These are phyloP conservation scores for Candida sakaeoensis DNA, from an alignment of 805 yeast genomes.

Conservation along the genomic window DNA sequence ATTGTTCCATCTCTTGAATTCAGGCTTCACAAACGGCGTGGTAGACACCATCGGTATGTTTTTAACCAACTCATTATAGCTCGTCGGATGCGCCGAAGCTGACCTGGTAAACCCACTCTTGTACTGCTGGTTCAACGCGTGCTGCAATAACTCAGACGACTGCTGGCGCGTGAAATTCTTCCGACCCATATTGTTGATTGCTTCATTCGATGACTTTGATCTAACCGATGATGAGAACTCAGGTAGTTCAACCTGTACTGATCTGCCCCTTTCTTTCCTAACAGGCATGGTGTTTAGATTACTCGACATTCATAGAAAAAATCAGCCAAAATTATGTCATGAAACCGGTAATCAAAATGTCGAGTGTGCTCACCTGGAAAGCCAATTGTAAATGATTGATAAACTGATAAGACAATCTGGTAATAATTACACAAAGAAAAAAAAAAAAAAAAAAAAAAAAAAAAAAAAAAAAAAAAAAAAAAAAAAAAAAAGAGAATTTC, in stretches of 20 bases:
- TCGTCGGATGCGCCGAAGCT: constrained; percentile 6
- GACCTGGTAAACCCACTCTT: constrained; percentile 11
- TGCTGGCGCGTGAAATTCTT: constrained; percentile 1
- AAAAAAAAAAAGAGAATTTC: background rate
- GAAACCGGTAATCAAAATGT: too few relatives aligned
- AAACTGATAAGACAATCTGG: background rate
- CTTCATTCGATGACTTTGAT: constrained; percentile 5
- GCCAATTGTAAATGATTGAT: background rate
- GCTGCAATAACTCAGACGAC: constrained; percentile 11
- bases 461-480: background rate
- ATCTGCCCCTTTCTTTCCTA: constrained; percentile 2
- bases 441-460: background rate
- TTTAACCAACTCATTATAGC: background rate
- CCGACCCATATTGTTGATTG: background rate
- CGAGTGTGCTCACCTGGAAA: too few relatives aligned
- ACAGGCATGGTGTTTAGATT: background rate
- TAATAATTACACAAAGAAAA: background rate
- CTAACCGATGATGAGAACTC: background rate
- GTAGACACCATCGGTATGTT: constrained; percentile 7
- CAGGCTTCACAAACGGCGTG: constrained; percentile 9
- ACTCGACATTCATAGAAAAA: background rate
- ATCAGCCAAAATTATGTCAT: too few relatives aligned
- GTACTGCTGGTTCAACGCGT: constrained; percentile 13
- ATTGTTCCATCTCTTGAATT: constrained; percentile 11
- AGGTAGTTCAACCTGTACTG: constrained; percentile 1